Base-by-base conservation (phyloP, 179 eudicot species). In the Nepenthes alata region DNA sequence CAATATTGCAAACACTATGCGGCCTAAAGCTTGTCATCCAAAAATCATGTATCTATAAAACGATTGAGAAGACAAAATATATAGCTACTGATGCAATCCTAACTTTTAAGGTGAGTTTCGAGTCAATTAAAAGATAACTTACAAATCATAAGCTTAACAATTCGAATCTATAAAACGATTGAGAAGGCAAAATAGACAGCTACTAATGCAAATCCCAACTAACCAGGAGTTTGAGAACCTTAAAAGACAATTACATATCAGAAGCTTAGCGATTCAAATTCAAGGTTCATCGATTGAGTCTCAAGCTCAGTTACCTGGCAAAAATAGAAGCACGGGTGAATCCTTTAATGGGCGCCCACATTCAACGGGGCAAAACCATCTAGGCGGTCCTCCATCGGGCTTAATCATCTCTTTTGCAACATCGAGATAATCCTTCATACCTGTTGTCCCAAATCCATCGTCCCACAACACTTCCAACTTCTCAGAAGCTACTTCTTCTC, bases 351-450 rank as follows among this genome's bases (percentile, higher is more conserved):
- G 95, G 14, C 70, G 64, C 5, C 87, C 88, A 61, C 80, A 80
- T 38, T 80, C 81, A 36, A 87, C 68, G 0, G 95, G 95, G 59
- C 74, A 76, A 79, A 87, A 84, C 90, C 90, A 87, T 71, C 90
- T 66, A 35, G 84, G 81, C 14, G 90, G 95, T 49, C 95, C 95
- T 25, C 83, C 86, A 67, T 87, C 95, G 5, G 84, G 75, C 67
- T 67, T 84, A 2, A 78, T 71, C 53, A 87, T 68, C 34, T 87
- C 90, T 35, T 53, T 70, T 13, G 85, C 75, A 70, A 52, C 63
- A 66, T 87, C 87, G 74, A 87, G 83, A 71, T 84, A 87, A 70
- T 87, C 90, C 73, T 78, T 80, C 82, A 87, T 79, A 63, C 75
- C 78, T 49, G 63, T 69, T 68, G 64, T 75, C 58, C 88, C 90